Evolutionary conservation across 1,139 yeast genomes (phyloP), one percentile per base, ranked within the genome.

Genomic region (Diutina ranongensis): DNA sequence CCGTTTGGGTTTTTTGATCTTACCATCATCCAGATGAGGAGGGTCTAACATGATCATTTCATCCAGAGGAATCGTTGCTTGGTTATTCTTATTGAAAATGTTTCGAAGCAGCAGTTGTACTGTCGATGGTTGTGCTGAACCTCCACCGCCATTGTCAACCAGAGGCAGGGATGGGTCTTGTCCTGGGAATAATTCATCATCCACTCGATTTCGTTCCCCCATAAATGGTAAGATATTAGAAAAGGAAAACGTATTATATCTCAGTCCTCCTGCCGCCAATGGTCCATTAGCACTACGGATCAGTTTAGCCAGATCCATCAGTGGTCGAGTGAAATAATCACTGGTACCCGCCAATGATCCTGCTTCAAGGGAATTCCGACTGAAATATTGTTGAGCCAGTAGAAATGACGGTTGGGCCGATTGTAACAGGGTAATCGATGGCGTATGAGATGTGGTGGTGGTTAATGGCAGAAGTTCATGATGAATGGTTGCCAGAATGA

Each of bases 351-450:
- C 28, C 12, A 35, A 16, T 20, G 25, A 25, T 5, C 42, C 32
- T 10, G 44, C 18, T 8, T 28, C 35, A 12, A 40, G n/a, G 3
- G 35, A 40, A 18, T 31, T 40, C 27, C 44, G 35, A 13, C 35
- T 16, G 19, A 40, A 40, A 12, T 40, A 22, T 7, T 70, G 75
- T 38, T 68, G 70, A 1, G 76, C 75, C 1, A 72, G 67, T 49
- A 70, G 68, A 51, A 68, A 71, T 5, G 73, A 68, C 5, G 71
- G 73, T 48, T 70, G 75, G 2, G 68, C 60, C 21, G 72, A 68
- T 50, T 70, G 73, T 15, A 68, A 53, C 2, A 74, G 68, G 34
- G 63, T 61, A 5, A 67, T 57, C 4, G 74, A 68, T 0, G 71
- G 74, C 0, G 75, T 67, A 41, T 67, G 58, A 2, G 74, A 69